Conservation (phyloP, 805 yeast genomes). For the Candida corydali region DNA sequence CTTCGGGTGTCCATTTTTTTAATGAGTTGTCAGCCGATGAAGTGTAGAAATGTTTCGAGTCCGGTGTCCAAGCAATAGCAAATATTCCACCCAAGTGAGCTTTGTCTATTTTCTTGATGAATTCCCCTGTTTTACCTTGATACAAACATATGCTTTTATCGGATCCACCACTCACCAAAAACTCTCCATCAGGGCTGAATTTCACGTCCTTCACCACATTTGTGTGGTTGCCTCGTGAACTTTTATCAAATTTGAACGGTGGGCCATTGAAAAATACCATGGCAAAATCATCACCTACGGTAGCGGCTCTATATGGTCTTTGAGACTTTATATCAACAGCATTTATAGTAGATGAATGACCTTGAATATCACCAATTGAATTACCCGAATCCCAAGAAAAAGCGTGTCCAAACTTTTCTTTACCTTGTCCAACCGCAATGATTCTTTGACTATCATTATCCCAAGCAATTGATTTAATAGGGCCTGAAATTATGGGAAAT, state of each 20-base stretch:
- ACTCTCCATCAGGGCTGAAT: conserved; percentile 77
- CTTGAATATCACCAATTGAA: conserved; percentile 93
- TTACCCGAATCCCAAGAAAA: conserved; percentile 94
- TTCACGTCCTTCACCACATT: conserved; percentile 78
- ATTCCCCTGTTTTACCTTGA: conserved; percentile 86
- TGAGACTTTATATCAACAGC: conserved; percentile 80
- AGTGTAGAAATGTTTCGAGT: conserved; percentile 59
- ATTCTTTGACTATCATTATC: conserved; percentile 82
- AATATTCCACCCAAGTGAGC: conserved; percentile 81
- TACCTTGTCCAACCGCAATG: conserved; percentile 94
- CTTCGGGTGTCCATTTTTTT: conserved; percentile 56
- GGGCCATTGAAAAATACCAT: conserved; percentile 87
- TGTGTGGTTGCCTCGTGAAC: conserved; percentile 69
- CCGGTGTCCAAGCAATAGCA: conserved; percentile 65
- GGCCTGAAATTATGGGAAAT: conserved; percentile 73
- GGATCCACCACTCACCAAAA: conserved; percentile 75
- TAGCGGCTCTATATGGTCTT: conserved; percentile 90
- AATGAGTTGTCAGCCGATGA: conserved; percentile 79
- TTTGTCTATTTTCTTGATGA: conserved; percentile 44
- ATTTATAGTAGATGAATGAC: conserved; percentile 80
- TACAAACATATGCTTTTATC: conserved; percentile 75
- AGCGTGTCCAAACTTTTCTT: conserved; percentile 87
- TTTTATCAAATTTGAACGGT: conserved; percentile 80
- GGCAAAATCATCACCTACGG: conserved; percentile 86
- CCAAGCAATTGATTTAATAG: conserved; percentile 84